Evolutionary conservation across 2,329 filamentous ascomycete genomes (phyloP).

Genomic region (Leptographium radiaticola): DNA sequence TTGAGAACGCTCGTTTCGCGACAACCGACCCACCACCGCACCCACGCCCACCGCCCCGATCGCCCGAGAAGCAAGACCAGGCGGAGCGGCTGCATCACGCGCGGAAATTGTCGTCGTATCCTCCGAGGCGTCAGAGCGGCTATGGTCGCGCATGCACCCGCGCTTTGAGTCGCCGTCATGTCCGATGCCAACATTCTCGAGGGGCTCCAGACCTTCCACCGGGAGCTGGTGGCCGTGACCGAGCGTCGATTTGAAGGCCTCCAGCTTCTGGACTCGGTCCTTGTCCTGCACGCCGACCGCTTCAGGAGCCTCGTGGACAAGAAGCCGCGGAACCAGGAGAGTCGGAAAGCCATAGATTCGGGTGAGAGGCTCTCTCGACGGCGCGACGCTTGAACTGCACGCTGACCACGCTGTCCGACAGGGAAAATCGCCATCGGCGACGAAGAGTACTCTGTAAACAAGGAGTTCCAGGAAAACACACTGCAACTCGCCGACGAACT

Average conservation of each 20-base stretch:
- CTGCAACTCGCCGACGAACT: constrained; percentile 77
- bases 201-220: constrained; percentile 71
- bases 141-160: constrained; percentile 9
- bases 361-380: constrained; percentile 29
- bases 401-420: constrained; percentile 19
- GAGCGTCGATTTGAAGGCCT: constrained; percentile 50
- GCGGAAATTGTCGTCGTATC: neutral
- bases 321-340: constrained; percentile 58
- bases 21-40: neutral
- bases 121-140: neutral
- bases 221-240: constrained; percentile 66
- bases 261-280: constrained; percentile 55
- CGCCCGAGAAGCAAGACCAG: neutral
- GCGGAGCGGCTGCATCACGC: neutral
- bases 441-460: constrained; percentile 67
- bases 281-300: constrained; percentile 53
- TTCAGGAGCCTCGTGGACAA: constrained; percentile 65
- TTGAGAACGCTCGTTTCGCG: constrained; percentile 1
- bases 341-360: constrained; percentile 56
- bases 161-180: constrained; percentile 38
- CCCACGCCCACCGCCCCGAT: neutral
- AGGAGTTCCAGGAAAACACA: constrained; percentile 72
- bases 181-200: constrained; percentile 60
- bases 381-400: neutral
- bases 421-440: constrained; percentile 64